phyloP scores from a whole-genome alignment of 108 stramenopile species.

The Cylindrotheca closterium region DNA sequence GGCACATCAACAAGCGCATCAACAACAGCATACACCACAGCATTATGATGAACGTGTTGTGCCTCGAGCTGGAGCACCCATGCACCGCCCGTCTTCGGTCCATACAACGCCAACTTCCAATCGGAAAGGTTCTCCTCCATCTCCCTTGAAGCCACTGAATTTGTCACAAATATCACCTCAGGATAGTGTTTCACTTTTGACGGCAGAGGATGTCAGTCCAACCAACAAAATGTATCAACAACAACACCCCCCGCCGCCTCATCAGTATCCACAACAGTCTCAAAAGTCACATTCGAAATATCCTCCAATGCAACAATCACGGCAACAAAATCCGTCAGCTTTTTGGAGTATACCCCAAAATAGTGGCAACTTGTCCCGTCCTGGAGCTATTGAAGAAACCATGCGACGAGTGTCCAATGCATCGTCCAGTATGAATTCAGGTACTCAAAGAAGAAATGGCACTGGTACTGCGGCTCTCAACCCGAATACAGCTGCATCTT shows the following conservation, averaged over 20 bases:
- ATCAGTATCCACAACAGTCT: conserved; percentile 7
- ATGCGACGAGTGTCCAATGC: conserved; percentile 13
- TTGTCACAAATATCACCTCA: conserved; percentile 37
- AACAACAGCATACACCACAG: conserved; percentile 9
- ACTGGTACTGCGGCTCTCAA: too few species aligned
- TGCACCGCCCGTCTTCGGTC: background rate
- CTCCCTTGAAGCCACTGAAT: conserved; percentile 34
- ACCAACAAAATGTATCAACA: background rate
- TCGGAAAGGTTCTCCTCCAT: conserved; percentile 10
- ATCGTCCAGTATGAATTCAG: too few species aligned
- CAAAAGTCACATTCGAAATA: conserved; percentile 2
- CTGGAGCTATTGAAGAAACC: background rate
- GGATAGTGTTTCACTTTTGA: conserved; percentile 25
- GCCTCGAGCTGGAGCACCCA: background rate
- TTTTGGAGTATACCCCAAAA: background rate
- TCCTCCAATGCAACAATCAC: conserved; percentile 2
- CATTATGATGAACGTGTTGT: background rate
- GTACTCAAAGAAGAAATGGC: too few species aligned
- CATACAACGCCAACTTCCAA: conserved; percentile 16
- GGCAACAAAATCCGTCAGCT: background rate
- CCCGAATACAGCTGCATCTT: too few species aligned
- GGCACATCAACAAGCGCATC: background rate
- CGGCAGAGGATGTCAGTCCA: conserved; percentile 9
- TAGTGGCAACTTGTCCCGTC: background rate
- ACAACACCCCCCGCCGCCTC: conserved; percentile 1